These are phyloP conservation scores for Cicer chorassanicum DNA, from an alignment of 306 rosid genomes.

Conservation along the genomic window DNA sequence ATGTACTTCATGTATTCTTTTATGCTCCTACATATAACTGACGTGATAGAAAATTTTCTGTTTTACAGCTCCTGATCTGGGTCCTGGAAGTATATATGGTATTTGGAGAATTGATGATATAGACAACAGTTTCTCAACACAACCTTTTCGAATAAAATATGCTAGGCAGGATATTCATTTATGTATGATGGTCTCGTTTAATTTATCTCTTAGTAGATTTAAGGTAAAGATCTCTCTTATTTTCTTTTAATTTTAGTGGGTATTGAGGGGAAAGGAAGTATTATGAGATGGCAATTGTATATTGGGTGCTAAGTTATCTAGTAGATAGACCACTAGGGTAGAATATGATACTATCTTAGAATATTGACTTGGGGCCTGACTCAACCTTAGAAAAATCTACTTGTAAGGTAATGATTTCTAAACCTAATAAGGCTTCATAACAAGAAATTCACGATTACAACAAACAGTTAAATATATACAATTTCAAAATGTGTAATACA, in stretches of 20 bases:
- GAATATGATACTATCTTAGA: not conserved
- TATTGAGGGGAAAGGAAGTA: conserved; percentile 5
- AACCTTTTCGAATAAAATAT: conserved; percentile 84
- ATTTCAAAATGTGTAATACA: not conserved
- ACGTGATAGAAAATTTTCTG: conserved; percentile 19
- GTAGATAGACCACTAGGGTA: not conserved
- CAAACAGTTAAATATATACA: not conserved
- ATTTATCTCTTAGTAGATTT: conserved; percentile 55
- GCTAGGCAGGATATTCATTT: conserved; percentile 87
- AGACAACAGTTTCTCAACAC: conserved; percentile 92
- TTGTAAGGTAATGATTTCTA: not conserved
- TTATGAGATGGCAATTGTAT: conserved; percentile 16
- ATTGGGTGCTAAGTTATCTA: not conserved
- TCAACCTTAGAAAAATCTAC: not conserved
- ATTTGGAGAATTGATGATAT: conserved; percentile 85
- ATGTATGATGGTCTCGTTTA: conserved; percentile 80
- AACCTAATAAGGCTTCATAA: not conserved
- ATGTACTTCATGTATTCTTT: too few relatives aligned
- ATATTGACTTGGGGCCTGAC: not conserved
- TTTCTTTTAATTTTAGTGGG: conserved; percentile 12
- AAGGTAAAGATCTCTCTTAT: conserved; percentile 61
- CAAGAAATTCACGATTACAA: not conserved
- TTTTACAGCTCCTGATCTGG: conserved; percentile 74
- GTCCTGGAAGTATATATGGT: conserved; percentile 54
- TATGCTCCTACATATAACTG: conserved; percentile 15